Conservation (phyloP, 2,329 filamentous ascomycete genomes). For the Xylaria sp. region DNA sequence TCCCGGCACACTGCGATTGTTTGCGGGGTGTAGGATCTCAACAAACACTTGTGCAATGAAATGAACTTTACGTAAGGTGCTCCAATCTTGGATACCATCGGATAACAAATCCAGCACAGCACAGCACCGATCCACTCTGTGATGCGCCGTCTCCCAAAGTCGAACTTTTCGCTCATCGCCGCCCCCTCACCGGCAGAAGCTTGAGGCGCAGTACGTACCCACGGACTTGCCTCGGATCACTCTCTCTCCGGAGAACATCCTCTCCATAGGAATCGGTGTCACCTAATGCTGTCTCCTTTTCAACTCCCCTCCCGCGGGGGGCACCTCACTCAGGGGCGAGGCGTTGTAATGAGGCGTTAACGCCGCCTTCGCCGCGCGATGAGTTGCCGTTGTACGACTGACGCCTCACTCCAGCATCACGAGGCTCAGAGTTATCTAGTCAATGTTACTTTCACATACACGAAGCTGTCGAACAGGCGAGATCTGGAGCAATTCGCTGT, state of each 20-base stretch:
- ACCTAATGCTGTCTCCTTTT: neutral
- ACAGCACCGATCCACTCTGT: neutral
- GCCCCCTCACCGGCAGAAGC: neutral
- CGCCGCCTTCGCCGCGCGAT: neutral
- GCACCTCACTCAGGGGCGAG: neutral
- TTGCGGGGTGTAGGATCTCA: slow-evolving; percentile 4
- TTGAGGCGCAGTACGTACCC: no score
- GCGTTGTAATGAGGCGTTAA: neutral
- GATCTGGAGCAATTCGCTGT: neutral
- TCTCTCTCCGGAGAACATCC: neutral
- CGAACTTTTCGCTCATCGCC: neutral
- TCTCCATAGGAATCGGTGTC: neutral
- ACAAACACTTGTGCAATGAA: slow-evolving; percentile 13
- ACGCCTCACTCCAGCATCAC: neutral
- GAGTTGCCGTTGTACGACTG: neutral
- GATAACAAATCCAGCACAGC: neutral
- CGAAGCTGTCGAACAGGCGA: neutral
- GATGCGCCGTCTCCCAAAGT: neutral
- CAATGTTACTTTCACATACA: neutral
- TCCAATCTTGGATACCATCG: neutral
- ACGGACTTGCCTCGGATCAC: neutral
- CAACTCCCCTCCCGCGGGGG: neutral
- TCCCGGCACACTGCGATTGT: neutral
- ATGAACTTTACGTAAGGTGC: neutral
- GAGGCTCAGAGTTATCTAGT: neutral